These are phyloP conservation scores for Mucor circinelloides DNA, from an alignment of 371 early-diverging fungal species.

Conservation along the genomic window DNA sequence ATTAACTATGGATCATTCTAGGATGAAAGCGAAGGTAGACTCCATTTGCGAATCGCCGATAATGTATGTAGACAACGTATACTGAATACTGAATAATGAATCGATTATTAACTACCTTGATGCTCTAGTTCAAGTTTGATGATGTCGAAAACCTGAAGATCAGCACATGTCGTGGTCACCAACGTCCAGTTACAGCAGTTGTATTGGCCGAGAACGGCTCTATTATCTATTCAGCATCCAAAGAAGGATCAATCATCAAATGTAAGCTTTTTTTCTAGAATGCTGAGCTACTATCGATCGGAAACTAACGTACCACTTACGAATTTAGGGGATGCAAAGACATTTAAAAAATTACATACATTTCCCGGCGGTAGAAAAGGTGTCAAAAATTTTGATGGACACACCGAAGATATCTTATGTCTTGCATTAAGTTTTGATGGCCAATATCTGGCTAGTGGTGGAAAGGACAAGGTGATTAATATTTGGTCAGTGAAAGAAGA, in stretches of 20 bases:
- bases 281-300: background rate
- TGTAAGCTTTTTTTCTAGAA: slow-evolving; percentile 54
- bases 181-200: slow-evolving; percentile 78
- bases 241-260: slow-evolving; percentile 88
- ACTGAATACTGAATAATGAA: no score
- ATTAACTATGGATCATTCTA: slow-evolving; percentile 11
- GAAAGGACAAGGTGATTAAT: slow-evolving; percentile 87
- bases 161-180: slow-evolving; percentile 64
- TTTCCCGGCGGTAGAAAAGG: slow-evolving; percentile 77
- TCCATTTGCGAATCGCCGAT: slow-evolving; percentile 57
- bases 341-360: slow-evolving; percentile 60
- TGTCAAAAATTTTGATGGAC: slow-evolving; percentile 78
- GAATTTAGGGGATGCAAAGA: slow-evolving; percentile 57
- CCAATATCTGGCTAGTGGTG: slow-evolving; percentile 82
- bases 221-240: slow-evolving; percentile 84
- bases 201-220: slow-evolving; percentile 70
- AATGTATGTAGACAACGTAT: slow-evolving; percentile 26
- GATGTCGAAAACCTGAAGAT: slow-evolving; percentile 41
- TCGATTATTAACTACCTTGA: background rate
- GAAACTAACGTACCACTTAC: background rate
- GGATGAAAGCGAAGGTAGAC: slow-evolving; percentile 58
- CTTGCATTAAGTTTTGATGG: slow-evolving; percentile 85
- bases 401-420: slow-evolving; percentile 80
- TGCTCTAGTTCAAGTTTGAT: slow-evolving; percentile 47
- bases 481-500: slow-evolving; percentile 87